A percentile compares a stretch with the other conserved stretches of the same genome.
phyloP scores from a whole-genome alignment of 805 yeast species.

The Candida montana region DNA sequence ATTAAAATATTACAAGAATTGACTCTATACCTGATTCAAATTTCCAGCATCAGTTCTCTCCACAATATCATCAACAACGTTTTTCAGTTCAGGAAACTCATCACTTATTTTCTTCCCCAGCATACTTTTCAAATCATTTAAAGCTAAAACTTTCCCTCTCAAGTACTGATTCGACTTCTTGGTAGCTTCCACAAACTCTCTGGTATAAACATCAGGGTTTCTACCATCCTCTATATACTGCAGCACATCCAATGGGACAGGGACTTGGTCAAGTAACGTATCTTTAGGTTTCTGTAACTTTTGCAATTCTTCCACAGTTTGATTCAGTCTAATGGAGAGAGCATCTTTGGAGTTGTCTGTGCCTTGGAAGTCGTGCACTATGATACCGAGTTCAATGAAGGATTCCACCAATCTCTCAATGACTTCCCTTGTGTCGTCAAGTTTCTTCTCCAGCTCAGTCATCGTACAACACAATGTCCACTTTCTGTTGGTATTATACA shows the following conservation, averaged over 20 bases:
- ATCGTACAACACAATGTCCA: too few species aligned
- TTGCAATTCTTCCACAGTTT: slow-evolving; percentile 36
- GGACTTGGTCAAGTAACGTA: slow-evolving; percentile 34
- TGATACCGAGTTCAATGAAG: slow-evolving; percentile 81
- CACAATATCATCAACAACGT: slow-evolving; percentile 51
- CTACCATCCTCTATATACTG: slow-evolving; percentile 94
- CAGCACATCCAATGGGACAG: slow-evolving; percentile 79
- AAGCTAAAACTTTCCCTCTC: slow-evolving; percentile 76
- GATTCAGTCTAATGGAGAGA: slow-evolving; percentile 33
- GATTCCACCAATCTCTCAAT: slow-evolving; percentile 62
- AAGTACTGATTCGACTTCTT: slow-evolving; percentile 82
- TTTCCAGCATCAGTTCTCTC: slow-evolving; percentile 32
- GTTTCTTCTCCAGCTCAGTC: slow-evolving; percentile 23
- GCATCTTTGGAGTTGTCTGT: slow-evolving; percentile 71
- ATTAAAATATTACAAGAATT: too few species aligned
- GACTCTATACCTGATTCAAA: too few species aligned
- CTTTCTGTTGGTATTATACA: too few species aligned
- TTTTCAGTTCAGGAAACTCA: slow-evolving; percentile 74
- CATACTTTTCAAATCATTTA: slow-evolving; percentile 54
- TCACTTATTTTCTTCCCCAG: slow-evolving; percentile 63
- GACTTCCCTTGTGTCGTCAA: slow-evolving; percentile 27
- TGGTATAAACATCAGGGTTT: slow-evolving; percentile 93
- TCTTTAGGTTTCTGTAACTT: slow-evolving; percentile 26
- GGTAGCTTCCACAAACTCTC: slow-evolving; percentile 95
- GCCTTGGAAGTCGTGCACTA: slow-evolving; percentile 91